Percentiles rank a stretch among this genome's conserved stretches.
These are phyloP conservation scores for Rhizomucor miehei DNA, from an alignment of 371 early-diverging fungal species.

Conservation along the genomic window DNA sequence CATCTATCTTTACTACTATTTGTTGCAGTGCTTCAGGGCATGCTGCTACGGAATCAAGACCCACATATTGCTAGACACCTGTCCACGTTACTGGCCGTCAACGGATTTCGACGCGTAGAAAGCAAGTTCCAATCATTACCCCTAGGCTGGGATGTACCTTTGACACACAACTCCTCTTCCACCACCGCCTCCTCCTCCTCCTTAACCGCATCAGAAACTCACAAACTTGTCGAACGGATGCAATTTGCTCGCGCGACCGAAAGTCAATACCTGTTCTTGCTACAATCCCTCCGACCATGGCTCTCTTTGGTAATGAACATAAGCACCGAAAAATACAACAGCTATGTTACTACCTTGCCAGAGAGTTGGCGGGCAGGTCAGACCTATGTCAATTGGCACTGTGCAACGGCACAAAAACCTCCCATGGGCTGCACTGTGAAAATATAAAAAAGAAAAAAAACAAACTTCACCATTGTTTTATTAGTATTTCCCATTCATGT, in stretches of 20 bases:
- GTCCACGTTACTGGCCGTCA: constrained; percentile 26
- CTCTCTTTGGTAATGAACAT: constrained; percentile 14
- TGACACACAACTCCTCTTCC: background rate
- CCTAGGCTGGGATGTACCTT: constrained; percentile 29
- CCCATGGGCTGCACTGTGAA: background rate
- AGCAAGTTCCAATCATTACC: constrained; percentile 43
- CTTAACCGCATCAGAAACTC: background rate
- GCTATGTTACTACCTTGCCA: constrained; percentile 15
- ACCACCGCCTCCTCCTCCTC: too few relatives aligned
- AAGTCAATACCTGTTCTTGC: constrained; percentile 21
- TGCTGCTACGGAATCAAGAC: constrained; percentile 19
- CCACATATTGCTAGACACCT: constrained; percentile 24
- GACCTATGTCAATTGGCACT: constrained; percentile 39
- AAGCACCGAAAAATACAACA: constrained; percentile 14
- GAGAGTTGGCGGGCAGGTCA: constrained; percentile 21
- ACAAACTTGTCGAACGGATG: background rate
- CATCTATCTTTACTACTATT: background rate
- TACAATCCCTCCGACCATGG: constrained; percentile 29
- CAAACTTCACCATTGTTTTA: too few relatives aligned
- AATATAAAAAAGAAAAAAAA: too few relatives aligned
- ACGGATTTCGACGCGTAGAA: constrained; percentile 38
- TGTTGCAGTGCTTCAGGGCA: constrained; percentile 15
- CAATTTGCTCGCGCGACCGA: constrained; percentile 24
- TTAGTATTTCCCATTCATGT: too few relatives aligned
- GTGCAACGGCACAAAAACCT: constrained; percentile 35